Conservation (phyloP, 805 yeast genomes). For the Priceomyces fermenticarens region DNA sequence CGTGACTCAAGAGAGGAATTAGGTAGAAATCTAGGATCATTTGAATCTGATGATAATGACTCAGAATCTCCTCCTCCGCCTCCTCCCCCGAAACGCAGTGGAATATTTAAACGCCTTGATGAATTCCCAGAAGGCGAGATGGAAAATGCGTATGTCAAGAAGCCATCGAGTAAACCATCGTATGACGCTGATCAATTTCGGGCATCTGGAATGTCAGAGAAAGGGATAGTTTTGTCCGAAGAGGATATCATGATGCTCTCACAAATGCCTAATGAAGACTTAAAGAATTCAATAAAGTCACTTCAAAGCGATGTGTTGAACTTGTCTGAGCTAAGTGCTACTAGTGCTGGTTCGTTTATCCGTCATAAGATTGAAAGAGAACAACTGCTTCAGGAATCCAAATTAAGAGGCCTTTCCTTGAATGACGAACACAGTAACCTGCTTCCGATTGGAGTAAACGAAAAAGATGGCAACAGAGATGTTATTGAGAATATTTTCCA, state of each 20-base stretch:
- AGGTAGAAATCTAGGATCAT: slow-evolving; percentile 26
- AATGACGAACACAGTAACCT: slow-evolving; percentile 14
- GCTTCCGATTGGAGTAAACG: slow-evolving; percentile 1
- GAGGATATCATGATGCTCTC: slow-evolving; percentile 27
- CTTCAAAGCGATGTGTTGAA: slow-evolving; percentile 45
- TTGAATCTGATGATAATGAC: slow-evolving; percentile 17
- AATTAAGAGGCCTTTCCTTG: slow-evolving; percentile 19
- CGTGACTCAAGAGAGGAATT: slow-evolving; percentile 31
- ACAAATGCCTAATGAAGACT: slow-evolving; percentile 33
- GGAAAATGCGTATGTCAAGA: slow-evolving; percentile 3
- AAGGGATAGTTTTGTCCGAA: slow-evolving; percentile 17
- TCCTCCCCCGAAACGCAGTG: slow-evolving; percentile 33
- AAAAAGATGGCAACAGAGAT: slow-evolving; percentile 14
- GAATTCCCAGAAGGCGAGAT: background rate
- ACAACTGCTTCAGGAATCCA: slow-evolving; percentile 13
- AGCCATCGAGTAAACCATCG: slow-evolving; percentile 17
- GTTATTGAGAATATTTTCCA: slow-evolving; percentile 42
- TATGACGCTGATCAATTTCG: slow-evolving; percentile 38
- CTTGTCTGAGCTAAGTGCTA: slow-evolving; percentile 76
- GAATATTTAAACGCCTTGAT: slow-evolving; percentile 10
- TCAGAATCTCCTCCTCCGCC: slow-evolving; percentile 24
- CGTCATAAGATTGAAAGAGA: slow-evolving; percentile 61
- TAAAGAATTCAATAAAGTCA: slow-evolving; percentile 39
- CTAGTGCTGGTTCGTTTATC: slow-evolving; percentile 82
- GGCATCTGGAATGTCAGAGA: slow-evolving; percentile 21